Evolutionary conservation across 306 rosid genomes (phyloP), one percentile per base, ranked within the genome.

Genomic region (Gastrolobium bilobum): DNA sequence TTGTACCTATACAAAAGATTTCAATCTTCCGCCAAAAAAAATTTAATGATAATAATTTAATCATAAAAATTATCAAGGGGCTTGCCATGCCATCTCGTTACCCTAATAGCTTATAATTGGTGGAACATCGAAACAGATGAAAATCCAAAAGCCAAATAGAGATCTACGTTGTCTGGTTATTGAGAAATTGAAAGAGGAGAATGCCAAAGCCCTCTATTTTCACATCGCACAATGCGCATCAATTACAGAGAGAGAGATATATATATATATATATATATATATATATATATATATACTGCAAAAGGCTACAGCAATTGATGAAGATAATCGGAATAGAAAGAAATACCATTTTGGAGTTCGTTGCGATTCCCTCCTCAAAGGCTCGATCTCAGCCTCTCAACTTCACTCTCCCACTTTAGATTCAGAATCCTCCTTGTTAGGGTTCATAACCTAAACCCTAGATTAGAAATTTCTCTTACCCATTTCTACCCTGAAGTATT

Each of bases 391-490:
- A n/a, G 42, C 59, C 13, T 30, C 34, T 31, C 34, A 11, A n/a
- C 58, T 50, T 6, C 79, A 30, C 79, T 50, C 60, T 37, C 13
- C 2, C 33, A 7, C 44, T 65, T 59, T 14, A 26, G 58, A 33
- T 73, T 58, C 48, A 42, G 10, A 62, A 42, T 62, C 43, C 1
- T 39, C 6, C 43, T 34, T 14, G 14, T 67, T 42, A 15, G 79
- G 53, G 75, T 44, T 75, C 69, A 58, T 58, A 75, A 73, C 53
- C 68, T 2, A 54, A 82, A 76, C 85, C 85, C 81, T 68, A 75
- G 52, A 60, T 29, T 39, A 3, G 7, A 46, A 54, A 0, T 40
- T 60, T 3, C 47, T 9, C 6, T 79, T 46, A 0, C 61, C 79
- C n/a, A 71, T 42, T 64, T 72, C 8, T 0, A 6, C 73, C 63